These are phyloP conservation scores for Somion occarium DNA, from an alignment of 1,284 basidiomycete species.

Conservation along the genomic window DNA sequence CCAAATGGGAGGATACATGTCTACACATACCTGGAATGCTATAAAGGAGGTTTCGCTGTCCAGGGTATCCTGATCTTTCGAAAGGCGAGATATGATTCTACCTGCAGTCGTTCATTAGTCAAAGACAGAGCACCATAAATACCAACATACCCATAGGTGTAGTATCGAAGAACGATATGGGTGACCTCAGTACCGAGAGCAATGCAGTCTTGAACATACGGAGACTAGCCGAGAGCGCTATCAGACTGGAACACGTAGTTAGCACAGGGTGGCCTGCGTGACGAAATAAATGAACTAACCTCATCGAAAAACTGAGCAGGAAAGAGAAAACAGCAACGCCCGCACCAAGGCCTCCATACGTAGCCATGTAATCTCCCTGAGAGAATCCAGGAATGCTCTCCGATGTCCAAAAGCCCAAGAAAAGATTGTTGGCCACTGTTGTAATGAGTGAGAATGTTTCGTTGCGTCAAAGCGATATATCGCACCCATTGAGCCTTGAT, in stretches of 20 bases:
- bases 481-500: conserved; percentile 30
- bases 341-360: conserved; percentile 61
- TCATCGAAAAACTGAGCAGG: conserved; percentile 46
- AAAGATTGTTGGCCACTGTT: conserved; percentile 34
- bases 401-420: conserved; percentile 38
- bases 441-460: background rate
- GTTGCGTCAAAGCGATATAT: background rate
- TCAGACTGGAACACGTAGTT: conserved; percentile 37
- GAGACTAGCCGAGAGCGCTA: conserved; percentile 53
- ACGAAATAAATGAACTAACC: conserved; percentile 27
- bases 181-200: conserved; percentile 56
- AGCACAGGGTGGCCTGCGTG: too few relatives aligned
- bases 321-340: conserved; percentile 54
- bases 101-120: too few relatives aligned
- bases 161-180: conserved; percentile 78
- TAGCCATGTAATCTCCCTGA: conserved; percentile 61
- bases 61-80: conserved; percentile 62
- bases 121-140: too few relatives aligned
- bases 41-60: conserved; percentile 45
- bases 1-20: background rate
- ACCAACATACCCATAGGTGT: conserved; percentile 62
- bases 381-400: conserved; percentile 40
- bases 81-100: conserved; percentile 52
- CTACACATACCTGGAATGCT: conserved; percentile 24
- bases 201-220: conserved; percentile 58